These are phyloP conservation scores for Ceratocystis destructans DNA, from an alignment of 2,329 filamentous ascomycete species.

Conservation along the genomic window DNA sequence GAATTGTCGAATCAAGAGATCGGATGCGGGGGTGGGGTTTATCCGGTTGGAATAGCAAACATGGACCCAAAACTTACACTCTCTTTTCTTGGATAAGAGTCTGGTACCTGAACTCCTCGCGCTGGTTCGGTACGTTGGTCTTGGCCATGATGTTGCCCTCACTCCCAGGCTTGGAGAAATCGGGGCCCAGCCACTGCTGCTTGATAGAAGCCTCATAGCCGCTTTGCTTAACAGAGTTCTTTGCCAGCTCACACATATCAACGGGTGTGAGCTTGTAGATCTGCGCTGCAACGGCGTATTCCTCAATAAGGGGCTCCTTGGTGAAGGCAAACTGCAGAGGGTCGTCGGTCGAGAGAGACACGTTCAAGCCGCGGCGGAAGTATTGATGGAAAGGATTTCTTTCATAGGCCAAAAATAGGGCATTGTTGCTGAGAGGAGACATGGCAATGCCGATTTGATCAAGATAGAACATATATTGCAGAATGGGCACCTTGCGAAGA, in stretches of 20 bases:
- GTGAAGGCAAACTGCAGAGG: conserved; percentile 97
- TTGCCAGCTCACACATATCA: conserved; percentile 96
- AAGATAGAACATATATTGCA: conserved; percentile 96
- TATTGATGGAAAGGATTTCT: conserved; percentile 93
- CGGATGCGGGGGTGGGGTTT: background rate
- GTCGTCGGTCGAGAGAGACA: conserved; percentile 92
- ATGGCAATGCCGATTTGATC: conserved; percentile 98
- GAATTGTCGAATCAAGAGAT: background rate
- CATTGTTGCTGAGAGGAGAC: conserved; percentile 98
- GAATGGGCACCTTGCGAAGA: conserved; percentile 79
- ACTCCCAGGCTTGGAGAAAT: conserved; percentile 65
- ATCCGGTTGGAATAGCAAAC: background rate
- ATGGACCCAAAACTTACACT: conserved; percentile 46
- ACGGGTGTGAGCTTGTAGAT: conserved; percentile 96
- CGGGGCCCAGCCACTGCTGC: conserved; percentile 74
- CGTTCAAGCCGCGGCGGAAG: conserved; percentile 87
- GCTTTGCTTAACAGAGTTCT: conserved; percentile 88
- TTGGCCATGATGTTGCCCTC: conserved; percentile 86
- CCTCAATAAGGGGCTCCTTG: conserved; percentile 93
- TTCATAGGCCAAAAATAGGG: conserved; percentile 89
- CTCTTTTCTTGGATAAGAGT: conserved; percentile 71
- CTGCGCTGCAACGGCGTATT: conserved; percentile 94
- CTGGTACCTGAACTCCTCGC: conserved; percentile 78
- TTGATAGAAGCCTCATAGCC: conserved; percentile 86
- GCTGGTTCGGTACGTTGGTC: conserved; percentile 87